Base-by-base conservation (phyloP, 2,329 filamentous ascomycete genomes). In the Penicillium sp. region DNA sequence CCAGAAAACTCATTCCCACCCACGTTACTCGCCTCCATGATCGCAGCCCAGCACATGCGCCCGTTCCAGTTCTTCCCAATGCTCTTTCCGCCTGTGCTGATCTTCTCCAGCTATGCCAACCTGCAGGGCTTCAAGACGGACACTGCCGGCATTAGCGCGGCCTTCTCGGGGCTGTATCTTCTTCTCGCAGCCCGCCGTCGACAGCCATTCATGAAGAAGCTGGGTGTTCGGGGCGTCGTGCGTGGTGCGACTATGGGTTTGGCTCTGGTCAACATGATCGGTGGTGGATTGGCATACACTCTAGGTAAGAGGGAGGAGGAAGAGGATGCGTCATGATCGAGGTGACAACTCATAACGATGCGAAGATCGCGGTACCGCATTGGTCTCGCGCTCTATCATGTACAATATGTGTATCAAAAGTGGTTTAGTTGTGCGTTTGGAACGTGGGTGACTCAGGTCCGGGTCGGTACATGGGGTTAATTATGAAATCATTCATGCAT, bases 51-150 rank as follows among this genome's bases (percentile, higher is more conserved):
- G 66, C 84, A 89, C 76, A 78, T 83, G 43, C 84, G 85, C n/a
- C 87, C 87, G 8, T 85, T 87, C 72, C 86, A 87, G 69, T 69
- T 79, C 7, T 77, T 89, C 0, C 87, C 87, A 4, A 86, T 89
- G 82, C 73, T 87, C 62, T 89, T 89, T 70, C 83, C 86, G 5
- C 86, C 86, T 2, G 76, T 87, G 56, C 79, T 89, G 3, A 79
- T 89, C 58, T 87, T 89, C 75, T 83, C 82, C 51, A 84, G 83
- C 57, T 89, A 89, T 68, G 76, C 89, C 45, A 89, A 89, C 69
- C 68, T 89, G 31, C 80, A 81, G 61, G 80, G 81, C 58, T 88
- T 83, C 75, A 83, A 84, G 69, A 82, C 82, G 49, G 87, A 89
- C 67, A 80, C 81, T 21, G 86, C 86, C 0, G 86, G 86, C 6